Evolutionary conservation across 257 asterid genomes (phyloP), one percentile per base, ranked within the genome.

Genomic region (Mentha longifolia): DNA sequence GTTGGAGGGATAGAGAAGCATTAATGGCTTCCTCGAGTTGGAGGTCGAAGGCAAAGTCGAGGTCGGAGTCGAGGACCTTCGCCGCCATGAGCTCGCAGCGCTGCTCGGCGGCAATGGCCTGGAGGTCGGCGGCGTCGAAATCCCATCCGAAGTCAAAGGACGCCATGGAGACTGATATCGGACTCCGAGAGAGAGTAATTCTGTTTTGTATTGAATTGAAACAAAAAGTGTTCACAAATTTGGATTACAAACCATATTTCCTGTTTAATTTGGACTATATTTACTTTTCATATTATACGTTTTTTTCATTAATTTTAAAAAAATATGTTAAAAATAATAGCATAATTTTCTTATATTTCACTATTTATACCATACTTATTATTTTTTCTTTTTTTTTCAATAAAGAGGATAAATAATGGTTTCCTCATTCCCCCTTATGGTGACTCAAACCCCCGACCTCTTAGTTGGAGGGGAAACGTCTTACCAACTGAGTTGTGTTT

Each of bases 31-130:
- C 95, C 61, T 85, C 80, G 63, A 84, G 87, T 73, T 93, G 92
- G 76, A 93, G 86, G 17, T 79, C 61, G 85, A 82, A 89, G 61
- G 98, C 96, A 19, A 87, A 71, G 52, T 89, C 89, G n/a, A 82
- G 76, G 85, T 93, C 98, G 74, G 79, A 61, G 2, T 86, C 88
- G 16, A 82, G 12, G 49, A 80, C 82, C 59, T 79, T 72, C 55
- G 90, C 91, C 22, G 77, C 88, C 87, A 70, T 68, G 70, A 86
- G 56, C 71, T 84, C 89, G 2, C 72, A 78, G 80, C 88, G 82
- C 67, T 89, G 87, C 80, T 74, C 87, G 76, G 86, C 73, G 79
- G 85, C 86, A 61, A 83, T 37, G 9, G 60, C 50, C n/a, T 42
- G 68, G 67, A 82, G 74, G 65, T 86, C 89, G 41, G 73, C 85